Evolutionary conservation across 805 yeast species (phyloP).

Genomic region (Candida nemodendra): DNA sequence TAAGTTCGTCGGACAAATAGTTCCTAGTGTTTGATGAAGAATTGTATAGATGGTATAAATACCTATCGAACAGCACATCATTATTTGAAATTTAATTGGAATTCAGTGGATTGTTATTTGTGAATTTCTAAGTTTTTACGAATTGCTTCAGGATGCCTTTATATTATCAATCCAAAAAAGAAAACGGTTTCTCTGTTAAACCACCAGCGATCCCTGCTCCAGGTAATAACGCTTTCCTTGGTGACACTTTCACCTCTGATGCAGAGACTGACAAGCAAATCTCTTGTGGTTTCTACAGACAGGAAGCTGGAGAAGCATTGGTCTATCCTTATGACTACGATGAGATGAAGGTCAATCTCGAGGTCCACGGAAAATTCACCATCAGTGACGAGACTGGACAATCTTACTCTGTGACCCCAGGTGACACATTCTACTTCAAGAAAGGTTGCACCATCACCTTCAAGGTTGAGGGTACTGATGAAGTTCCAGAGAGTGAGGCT

Average conservation of each 20-base stretch:
- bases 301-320: constrained; percentile 65
- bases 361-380: constrained; percentile 63
- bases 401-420: constrained; percentile 55
- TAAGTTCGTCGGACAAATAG: too few species aligned
- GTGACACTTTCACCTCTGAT: constrained; percentile 61
- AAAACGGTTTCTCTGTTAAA: constrained; percentile 47
- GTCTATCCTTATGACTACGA: constrained; percentile 67
- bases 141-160: constrained; percentile 55
- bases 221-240: constrained; percentile 67
- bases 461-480: constrained; percentile 42
- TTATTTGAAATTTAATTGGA: too few species aligned
- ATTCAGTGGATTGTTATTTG: too few species aligned
- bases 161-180: constrained; percentile 50
- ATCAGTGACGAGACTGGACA: constrained; percentile 64
- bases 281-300: constrained; percentile 67
- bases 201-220: constrained; percentile 63
- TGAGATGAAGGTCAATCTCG: constrained; percentile 68
- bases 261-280: constrained; percentile 60
- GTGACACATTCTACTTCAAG: constrained; percentile 66
- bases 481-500: constrained; percentile 39
- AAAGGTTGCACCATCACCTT: constrained; percentile 69
- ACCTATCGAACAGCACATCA: too few species aligned
- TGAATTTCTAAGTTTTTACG: too few species aligned
- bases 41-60: too few species aligned
- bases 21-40: too few species aligned